phyloP scores from a whole-genome alignment of 202 grass and related monocot genomes.

The Eragrostis tef region DNA sequence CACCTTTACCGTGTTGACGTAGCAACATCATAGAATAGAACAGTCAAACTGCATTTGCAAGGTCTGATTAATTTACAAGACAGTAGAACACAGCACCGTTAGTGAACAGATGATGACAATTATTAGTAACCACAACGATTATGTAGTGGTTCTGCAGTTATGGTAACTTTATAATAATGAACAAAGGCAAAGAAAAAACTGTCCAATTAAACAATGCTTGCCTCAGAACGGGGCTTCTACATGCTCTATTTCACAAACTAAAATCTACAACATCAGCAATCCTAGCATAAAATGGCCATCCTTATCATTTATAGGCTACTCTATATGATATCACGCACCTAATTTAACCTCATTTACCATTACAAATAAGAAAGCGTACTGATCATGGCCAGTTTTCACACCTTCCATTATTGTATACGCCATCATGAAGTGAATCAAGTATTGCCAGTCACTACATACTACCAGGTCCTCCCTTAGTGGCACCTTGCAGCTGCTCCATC shows the following conservation, averaged over 20 bases:
- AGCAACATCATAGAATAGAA: too few species aligned
- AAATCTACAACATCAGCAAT: slow-evolving; percentile 49
- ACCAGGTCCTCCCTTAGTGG: slow-evolving; percentile 62
- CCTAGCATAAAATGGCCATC: background rate
- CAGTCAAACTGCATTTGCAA: background rate
- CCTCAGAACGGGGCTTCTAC: background rate
- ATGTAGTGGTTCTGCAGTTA: background rate
- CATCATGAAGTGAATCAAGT: slow-evolving; percentile 31
- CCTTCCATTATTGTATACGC: slow-evolving; percentile 38
- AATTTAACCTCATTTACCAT: slow-evolving; percentile 48
- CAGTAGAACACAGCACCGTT: background rate
- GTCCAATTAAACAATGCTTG: slow-evolving; percentile 34
- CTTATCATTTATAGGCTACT: slow-evolving; percentile 39
- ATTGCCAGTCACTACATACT: slow-evolving; percentile 56
- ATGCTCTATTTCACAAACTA: slow-evolving; percentile 33
- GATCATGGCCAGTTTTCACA: slow-evolving; percentile 28
- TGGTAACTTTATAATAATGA: slow-evolving; percentile 14
- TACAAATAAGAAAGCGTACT: slow-evolving; percentile 34
- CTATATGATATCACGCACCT: slow-evolving; percentile 44
- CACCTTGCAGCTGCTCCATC: slow-evolving; percentile 95
- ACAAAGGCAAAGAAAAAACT: background rate
- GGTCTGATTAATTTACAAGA: background rate
- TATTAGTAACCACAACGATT: slow-evolving; percentile 30
- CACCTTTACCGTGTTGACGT: too few species aligned
- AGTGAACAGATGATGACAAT: slow-evolving; percentile 10